Percentiles rank a stretch among this genome's conserved stretches.
Evolutionary conservation across 1,139 yeast species (phyloP).

Genomic region (Sugiyamaella paludigena): DNA sequence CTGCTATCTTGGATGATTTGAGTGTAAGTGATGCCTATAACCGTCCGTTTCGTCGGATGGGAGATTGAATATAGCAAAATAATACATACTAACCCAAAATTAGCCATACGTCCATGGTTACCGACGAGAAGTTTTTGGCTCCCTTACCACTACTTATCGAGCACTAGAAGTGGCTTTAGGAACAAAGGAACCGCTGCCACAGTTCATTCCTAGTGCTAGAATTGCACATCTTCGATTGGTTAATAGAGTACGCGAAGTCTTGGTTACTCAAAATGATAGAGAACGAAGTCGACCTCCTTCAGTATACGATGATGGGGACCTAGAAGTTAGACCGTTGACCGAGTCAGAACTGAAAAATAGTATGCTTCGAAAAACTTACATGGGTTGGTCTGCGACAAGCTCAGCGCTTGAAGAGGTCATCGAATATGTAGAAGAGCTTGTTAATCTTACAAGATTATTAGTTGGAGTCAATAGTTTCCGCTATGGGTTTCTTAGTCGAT

Average conservation of each 20-base stretch:
- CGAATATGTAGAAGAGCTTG: slow-evolving; percentile 48
- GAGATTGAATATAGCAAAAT: too few relatives aligned
- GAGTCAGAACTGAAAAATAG: slow-evolving; percentile 6
- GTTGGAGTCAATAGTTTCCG: slow-evolving; percentile 50
- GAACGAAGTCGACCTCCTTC: slow-evolving; percentile 2
- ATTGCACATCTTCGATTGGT: slow-evolving; percentile 48
- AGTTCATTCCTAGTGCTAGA: slow-evolving; percentile 49
- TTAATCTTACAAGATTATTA: slow-evolving; percentile 42
- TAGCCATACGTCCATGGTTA: slow-evolving; percentile 41
- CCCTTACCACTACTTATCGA: slow-evolving; percentile 40
- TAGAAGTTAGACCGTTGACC: slow-evolving; percentile 5
- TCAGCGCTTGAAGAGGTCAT: slow-evolving; percentile 50
- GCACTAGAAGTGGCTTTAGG: slow-evolving; percentile 45
- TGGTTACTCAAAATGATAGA: slow-evolving; percentile 17
- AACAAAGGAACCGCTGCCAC: slow-evolving; percentile 49
- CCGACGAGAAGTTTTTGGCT: slow-evolving; percentile 46
- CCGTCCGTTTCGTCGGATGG: neutral
- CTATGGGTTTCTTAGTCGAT: slow-evolving; percentile 50
- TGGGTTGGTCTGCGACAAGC: slow-evolving; percentile 53
- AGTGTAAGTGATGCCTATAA: slow-evolving; percentile 25
- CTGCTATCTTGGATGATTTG: slow-evolving; percentile 47
- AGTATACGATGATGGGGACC: slow-evolving; percentile 1
- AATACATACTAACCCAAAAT: too few relatives aligned
- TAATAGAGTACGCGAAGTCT: slow-evolving; percentile 42
- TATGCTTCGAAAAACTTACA: slow-evolving; percentile 41